Conservation (phyloP, 176 grass and related monocot genomes). For the Chloris gayana region DNA sequence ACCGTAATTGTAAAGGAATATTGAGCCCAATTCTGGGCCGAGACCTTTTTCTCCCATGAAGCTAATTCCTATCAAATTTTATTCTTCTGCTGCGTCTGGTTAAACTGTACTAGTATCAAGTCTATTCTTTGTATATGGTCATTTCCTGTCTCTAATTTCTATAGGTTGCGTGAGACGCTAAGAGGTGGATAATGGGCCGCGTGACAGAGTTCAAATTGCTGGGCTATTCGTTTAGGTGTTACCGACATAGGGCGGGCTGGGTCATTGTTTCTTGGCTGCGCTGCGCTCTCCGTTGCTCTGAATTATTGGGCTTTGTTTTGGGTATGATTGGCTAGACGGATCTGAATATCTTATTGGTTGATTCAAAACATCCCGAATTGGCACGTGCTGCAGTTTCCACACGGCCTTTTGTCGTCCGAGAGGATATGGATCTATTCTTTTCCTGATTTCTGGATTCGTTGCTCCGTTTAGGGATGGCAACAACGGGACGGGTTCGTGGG, state of each 20-base stretch:
- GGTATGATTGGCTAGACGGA: background rate
- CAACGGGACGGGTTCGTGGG: no score
- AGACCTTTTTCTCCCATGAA: conserved; percentile 38
- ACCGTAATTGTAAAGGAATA: conserved; percentile 48
- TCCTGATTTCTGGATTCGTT: background rate
- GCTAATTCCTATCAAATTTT: conserved; percentile 19
- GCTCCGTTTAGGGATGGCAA: no score
- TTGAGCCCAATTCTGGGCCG: conserved; percentile 14
- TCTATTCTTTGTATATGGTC: no score
- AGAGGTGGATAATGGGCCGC: no score
- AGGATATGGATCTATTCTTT: background rate
- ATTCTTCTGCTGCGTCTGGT: background rate
- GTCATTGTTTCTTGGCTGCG: background rate
- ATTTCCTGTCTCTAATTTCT: no score
- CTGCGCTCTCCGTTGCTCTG: background rate
- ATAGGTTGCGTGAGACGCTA: no score
- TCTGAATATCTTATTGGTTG: background rate
- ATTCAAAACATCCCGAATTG: background rate
- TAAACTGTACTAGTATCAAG: background rate
- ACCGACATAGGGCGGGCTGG: no score
- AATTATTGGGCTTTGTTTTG: background rate
- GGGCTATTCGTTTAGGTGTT: background rate
- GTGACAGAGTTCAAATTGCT: background rate
- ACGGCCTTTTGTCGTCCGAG: background rate
- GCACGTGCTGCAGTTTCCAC: background rate